Percentiles rank a stretch among this genome's conserved stretches.
phyloP scores from a whole-genome alignment of 495 filamentous ascomycete genomes.

The Lasiosphaeris hirsuta region DNA sequence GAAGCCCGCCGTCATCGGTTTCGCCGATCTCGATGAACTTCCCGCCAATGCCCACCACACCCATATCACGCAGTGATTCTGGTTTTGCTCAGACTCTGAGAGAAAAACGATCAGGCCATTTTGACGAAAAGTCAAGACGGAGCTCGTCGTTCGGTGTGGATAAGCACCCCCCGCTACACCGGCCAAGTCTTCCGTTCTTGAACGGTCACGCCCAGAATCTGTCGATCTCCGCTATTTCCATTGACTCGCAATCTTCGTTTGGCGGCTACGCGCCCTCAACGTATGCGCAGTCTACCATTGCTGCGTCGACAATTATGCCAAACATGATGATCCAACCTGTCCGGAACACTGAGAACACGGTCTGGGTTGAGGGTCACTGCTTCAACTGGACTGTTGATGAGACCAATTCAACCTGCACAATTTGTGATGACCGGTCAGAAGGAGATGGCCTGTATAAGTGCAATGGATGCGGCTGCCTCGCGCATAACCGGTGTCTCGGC shows the following conservation, averaged over 20 bases:
- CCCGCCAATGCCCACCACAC: constrained; percentile 67
- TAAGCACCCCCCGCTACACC: constrained; percentile 60
- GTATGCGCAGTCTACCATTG: constrained; percentile 94
- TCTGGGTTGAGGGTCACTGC: constrained; percentile 94
- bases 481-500: constrained; percentile 78
- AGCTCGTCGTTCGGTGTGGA: constrained; percentile 90
- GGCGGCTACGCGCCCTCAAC: constrained; percentile 88
- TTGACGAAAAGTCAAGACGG: constrained; percentile 76
- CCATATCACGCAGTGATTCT: constrained; percentile 83
- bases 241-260: constrained; percentile 68
- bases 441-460: constrained; percentile 85
- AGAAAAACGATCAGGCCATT: constrained; percentile 94
- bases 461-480: constrained; percentile 67
- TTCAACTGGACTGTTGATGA: constrained; percentile 71
- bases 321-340: constrained; percentile 83
- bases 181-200: constrained; percentile 81
- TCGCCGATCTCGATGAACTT: constrained; percentile 82
- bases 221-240: constrained; percentile 79
- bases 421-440: constrained; percentile 87
- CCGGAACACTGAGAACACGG: constrained; percentile 76
- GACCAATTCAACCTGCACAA: constrained; percentile 65
- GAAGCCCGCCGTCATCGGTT: constrained; percentile 77
- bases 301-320: constrained; percentile 96
- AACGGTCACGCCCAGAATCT: constrained; percentile 73
- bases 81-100: constrained; percentile 81